Evolutionary conservation across 495 filamentous ascomycete species (phyloP).

Genomic region (Penicillium soppii): DNA sequence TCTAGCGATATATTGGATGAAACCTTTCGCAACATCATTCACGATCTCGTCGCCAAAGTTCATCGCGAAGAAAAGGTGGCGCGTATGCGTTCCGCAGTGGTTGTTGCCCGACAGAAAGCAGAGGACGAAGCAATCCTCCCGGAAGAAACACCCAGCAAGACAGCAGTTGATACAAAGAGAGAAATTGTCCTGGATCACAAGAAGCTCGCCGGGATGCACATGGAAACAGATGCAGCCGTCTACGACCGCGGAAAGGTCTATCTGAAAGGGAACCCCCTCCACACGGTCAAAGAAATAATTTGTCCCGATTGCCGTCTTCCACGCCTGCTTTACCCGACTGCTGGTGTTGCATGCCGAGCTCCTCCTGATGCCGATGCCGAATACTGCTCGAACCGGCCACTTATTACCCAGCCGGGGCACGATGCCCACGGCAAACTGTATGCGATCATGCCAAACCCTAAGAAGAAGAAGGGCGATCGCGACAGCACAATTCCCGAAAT

Average conservation of each 20-base stretch:
- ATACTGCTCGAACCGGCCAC: slow-evolving; percentile 77
- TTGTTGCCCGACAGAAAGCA: slow-evolving; percentile 66
- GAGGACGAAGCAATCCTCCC: slow-evolving; percentile 44
- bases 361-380: slow-evolving; percentile 57
- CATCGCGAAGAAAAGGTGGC: slow-evolving; percentile 74
- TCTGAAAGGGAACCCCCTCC: slow-evolving; percentile 74
- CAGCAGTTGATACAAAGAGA: slow-evolving; percentile 32
- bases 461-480: slow-evolving; percentile 47
- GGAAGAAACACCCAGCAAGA: slow-evolving; percentile 34
- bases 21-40: slow-evolving; percentile 69
- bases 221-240: slow-evolving; percentile 69
- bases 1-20: slow-evolving; percentile 61
- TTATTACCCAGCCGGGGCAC: slow-evolving; percentile 68
- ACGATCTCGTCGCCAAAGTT: slow-evolving; percentile 66
- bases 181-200: slow-evolving; percentile 37
- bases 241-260: slow-evolving; percentile 71
- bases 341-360: slow-evolving; percentile 58
- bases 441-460: slow-evolving; percentile 55
- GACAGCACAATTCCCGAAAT: slow-evolving; percentile 36
- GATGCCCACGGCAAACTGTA: slow-evolving; percentile 85
- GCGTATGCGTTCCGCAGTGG: slow-evolving; percentile 70
- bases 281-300: slow-evolving; percentile 67
- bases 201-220: slow-evolving; percentile 42
- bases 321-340: slow-evolving; percentile 60
- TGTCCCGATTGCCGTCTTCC: slow-evolving; percentile 67